phyloP scores from a whole-genome alignment of 2,329 filamentous ascomycete genomes.

The Fusarium dimerum region DNA sequence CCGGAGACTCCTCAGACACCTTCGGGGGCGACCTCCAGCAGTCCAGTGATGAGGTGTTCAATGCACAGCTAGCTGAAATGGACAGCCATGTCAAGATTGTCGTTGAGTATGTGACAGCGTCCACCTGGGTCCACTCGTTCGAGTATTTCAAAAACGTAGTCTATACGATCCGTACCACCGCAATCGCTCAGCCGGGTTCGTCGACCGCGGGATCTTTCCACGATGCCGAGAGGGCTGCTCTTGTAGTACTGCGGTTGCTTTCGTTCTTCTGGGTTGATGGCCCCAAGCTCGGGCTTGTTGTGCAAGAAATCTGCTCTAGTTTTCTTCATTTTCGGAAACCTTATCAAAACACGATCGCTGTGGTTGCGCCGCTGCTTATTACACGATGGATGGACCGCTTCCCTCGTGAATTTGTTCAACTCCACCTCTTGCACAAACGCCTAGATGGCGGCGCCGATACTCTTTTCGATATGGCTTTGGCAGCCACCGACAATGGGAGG shows the following conservation, averaged over 20 bases:
- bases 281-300: constrained; percentile 59
- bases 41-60: constrained; percentile 27
- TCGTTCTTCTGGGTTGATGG: constrained; percentile 66
- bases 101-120: constrained; percentile 65
- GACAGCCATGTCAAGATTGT: constrained; percentile 58
- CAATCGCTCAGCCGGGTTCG: constrained; percentile 40
- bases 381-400: constrained; percentile 66
- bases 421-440: constrained; percentile 61
- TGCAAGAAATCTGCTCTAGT: constrained; percentile 67
- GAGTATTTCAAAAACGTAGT: constrained; percentile 58
- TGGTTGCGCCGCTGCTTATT: constrained; percentile 63
- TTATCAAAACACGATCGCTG: constrained; percentile 64
- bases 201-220: constrained; percentile 37
- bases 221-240: constrained; percentile 53
- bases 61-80: constrained; percentile 45
- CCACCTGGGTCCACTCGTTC: constrained; percentile 62
- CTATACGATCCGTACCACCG: constrained; percentile 49
- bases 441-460: constrained; percentile 68
- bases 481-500: constrained; percentile 58
- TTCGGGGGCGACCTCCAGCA: constrained; percentile 17
- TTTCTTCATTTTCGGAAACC: constrained; percentile 66
- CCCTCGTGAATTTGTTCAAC: constrained; percentile 63
- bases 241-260: constrained; percentile 59
- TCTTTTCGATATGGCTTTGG: constrained; percentile 68
- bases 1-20: constrained; percentile 16